Base-by-base conservation (phyloP, 1,284 basidiomycete genomes). In the Naganishia sp. region DNA sequence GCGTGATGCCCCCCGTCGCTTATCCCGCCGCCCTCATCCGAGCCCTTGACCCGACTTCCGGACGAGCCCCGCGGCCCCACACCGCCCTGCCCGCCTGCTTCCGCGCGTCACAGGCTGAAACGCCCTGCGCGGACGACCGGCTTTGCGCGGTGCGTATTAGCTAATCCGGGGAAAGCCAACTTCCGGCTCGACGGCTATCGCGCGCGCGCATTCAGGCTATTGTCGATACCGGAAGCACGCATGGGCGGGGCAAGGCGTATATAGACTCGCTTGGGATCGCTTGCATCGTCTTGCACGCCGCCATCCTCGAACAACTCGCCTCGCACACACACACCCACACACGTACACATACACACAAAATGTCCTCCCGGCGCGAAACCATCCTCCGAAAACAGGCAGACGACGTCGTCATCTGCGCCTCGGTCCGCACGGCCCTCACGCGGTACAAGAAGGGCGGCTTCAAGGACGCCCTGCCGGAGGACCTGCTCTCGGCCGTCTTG, bases 371-470 rank as follows among this genome's bases (percentile, higher is more conserved):
- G 43, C 80, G 79, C 63, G 85, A 83, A 74, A 81, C 78, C 55
- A 69, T 85, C 25, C 80, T 85, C 49, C 74, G 77, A 50, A 82
- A 86, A 78, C 79, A 81, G 68, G 83, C 85, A 63, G 82, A 90
- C 76, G 90, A 93, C 78, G 88, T 95, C 54, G 93, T 95, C 73
- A 90, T 95, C 77, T 86, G 92, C 73, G 82, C 86, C 18, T 91
- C 92, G 25, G 85, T 92, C 63, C 88, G 93, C 67, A 89, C 92
- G 43, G 89, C 92, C 55, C 84, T 93, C 71, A 93, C 91, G 45
- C 91, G 91, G 83, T 89, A 87, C 36, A 90, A 86, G 80, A 96
- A 95, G 79, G 94, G 94, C 66, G 92, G 91, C 16, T 94, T 97
- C 84, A 93, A 96, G 79, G 92, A 95, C 79, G 91, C 90, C 31